Conservation (phyloP, 257 asterid genomes). For the Fraxinus anomala region DNA sequence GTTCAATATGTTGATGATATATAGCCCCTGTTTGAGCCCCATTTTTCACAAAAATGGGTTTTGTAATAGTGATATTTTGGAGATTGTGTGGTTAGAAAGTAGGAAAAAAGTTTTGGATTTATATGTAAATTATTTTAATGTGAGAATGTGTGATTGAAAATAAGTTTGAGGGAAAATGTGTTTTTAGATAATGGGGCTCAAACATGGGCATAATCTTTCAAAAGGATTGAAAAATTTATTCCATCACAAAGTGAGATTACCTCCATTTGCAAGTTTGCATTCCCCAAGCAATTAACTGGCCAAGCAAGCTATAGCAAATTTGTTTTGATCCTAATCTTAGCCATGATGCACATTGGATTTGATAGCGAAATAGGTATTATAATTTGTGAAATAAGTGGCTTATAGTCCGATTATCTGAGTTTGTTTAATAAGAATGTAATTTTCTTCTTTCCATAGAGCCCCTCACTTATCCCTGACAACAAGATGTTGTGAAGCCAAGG, state of each 20-base stretch:
- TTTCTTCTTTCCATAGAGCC: conserved; percentile 18
- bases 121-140: too few species aligned
- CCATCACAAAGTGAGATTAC: background rate
- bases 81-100: too few species aligned
- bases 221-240: background rate
- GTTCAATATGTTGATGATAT: background rate
- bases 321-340: background rate
- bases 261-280: background rate
- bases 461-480: conserved; percentile 11
- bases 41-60: too few species aligned
- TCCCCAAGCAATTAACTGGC: background rate
- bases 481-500: conserved; percentile 7
- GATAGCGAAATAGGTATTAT: background rate
- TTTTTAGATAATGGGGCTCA: too few species aligned
- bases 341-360: conserved; percentile 2
- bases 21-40: too few species aligned
- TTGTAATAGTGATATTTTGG: too few species aligned
- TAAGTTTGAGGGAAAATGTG: too few species aligned
- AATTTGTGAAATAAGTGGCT: background rate
- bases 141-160: too few species aligned
- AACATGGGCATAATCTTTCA: background rate
- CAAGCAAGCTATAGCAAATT: background rate
- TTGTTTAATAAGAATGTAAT: background rate
- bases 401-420: background rate
- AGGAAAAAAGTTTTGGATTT: too few species aligned